Evolutionary conservation across 2,329 filamentous ascomycete genomes (phyloP).

Genomic region (Ceratocystis cubensis): DNA sequence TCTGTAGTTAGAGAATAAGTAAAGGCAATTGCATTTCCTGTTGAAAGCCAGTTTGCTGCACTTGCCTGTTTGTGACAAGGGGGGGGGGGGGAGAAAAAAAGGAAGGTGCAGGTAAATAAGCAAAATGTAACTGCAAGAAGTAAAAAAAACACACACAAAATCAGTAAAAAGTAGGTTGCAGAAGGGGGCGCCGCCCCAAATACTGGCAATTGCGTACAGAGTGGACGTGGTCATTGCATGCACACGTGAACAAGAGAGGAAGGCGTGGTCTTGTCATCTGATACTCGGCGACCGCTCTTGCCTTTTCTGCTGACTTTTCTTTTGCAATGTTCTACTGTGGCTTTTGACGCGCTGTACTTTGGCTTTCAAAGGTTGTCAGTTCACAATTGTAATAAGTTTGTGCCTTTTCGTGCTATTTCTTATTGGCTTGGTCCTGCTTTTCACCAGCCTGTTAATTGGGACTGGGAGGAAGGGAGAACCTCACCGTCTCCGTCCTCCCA

Average conservation of each 20-base stretch:
- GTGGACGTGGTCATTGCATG: background rate
- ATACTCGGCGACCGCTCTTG: background rate
- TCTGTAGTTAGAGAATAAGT: background rate
- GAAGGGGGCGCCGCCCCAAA: background rate
- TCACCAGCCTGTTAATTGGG: background rate
- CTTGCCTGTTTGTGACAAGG: background rate
- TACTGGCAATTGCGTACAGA: background rate
- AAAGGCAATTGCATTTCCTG: background rate
- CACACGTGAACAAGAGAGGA: background rate
- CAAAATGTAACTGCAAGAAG: background rate
- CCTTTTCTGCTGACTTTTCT: background rate
- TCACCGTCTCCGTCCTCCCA: background rate
- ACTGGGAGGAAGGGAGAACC: background rate
- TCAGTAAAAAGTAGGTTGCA: background rate
- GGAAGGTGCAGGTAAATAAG: background rate
- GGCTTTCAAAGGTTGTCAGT: no score
- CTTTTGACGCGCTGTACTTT: background rate
- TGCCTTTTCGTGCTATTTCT: background rate
- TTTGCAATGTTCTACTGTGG: background rate
- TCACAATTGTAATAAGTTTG: no score
- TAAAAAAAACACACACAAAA: background rate
- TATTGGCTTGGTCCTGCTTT: background rate
- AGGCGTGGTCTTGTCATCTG: conserved; percentile 1
- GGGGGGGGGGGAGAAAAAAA: background rate
- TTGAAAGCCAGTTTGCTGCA: background rate